These are phyloP conservation scores for Sungouiozyma ichnusensis DNA, from an alignment of 805 yeast genomes.

Conservation along the genomic window DNA sequence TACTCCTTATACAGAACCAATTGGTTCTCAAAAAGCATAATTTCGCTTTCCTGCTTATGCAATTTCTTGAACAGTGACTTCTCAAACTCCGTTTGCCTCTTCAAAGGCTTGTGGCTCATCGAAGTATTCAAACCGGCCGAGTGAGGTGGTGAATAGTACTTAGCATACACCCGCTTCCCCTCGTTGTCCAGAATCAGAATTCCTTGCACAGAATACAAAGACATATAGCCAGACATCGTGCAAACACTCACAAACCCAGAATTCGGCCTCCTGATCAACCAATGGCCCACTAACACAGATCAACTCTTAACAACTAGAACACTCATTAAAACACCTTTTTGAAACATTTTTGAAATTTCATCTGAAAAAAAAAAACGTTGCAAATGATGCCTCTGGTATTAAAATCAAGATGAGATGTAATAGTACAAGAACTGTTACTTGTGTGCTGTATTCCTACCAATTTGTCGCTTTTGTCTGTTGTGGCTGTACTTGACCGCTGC, in stretches of 20 bases:
- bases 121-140: conserved; percentile 3
- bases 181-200: conserved; percentile 69
- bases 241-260: too few species aligned
- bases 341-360: not conserved
- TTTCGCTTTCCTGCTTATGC: conserved; percentile 70
- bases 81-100: conserved; percentile 73
- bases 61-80: conserved; percentile 60
- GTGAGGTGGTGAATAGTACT: conserved; percentile 69
- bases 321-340: too few species aligned
- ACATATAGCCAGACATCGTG: conserved; percentile 14
- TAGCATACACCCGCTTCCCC: conserved; percentile 72
- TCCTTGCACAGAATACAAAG: conserved; percentile 77
- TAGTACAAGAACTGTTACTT: too few species aligned
- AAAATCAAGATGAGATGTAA: too few species aligned
- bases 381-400: too few species aligned
- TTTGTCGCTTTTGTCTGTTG: too few species aligned
- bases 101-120: conserved; percentile 18
- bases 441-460: too few species aligned
- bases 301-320: too few species aligned
- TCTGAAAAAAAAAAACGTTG: too few species aligned
- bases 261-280: too few species aligned
- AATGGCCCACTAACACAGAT: too few species aligned
- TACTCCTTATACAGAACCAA: conserved; percentile 80
- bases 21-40: conserved; percentile 67
- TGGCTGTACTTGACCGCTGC: too few species aligned